phyloP scores from a whole-genome alignment of 331 rosid species.

The Cydonia oblonga region DNA sequence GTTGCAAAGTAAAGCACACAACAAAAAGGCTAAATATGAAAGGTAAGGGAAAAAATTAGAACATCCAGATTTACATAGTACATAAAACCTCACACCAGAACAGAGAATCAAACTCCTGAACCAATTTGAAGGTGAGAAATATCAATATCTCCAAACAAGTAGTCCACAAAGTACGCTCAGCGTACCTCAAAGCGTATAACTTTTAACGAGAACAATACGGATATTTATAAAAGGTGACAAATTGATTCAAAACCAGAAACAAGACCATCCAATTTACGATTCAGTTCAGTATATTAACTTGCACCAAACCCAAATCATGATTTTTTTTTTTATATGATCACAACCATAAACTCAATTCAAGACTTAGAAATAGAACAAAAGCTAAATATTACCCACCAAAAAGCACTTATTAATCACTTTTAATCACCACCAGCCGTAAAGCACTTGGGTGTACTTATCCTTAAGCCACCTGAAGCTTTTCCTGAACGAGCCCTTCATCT shows the following conservation, averaged over 20 bases:
- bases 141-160: not conserved
- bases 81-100: not conserved
- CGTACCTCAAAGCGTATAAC: not conserved
- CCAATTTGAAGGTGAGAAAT: not conserved
- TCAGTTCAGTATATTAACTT: not conserved
- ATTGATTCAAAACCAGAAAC: not conserved
- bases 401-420: not conserved
- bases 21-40: not conserved
- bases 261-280: not conserved
- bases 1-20: not conserved
- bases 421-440: constrained; percentile 57
- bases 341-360: not conserved
- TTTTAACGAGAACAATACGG: not conserved
- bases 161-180: not conserved
- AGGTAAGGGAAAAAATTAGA: not conserved
- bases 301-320: not conserved
- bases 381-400: not conserved
- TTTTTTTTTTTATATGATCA: not conserved
- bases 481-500: constrained; percentile 73
- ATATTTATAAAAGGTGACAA: not conserved
- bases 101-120: not conserved
- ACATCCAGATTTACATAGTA: not conserved
- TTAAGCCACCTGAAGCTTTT: constrained; percentile 92
- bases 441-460: constrained; percentile 52
- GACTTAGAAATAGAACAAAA: not conserved